Base-by-base conservation (phyloP, 345 rosid genomes). In the Chamaenerion angustifolium region DNA sequence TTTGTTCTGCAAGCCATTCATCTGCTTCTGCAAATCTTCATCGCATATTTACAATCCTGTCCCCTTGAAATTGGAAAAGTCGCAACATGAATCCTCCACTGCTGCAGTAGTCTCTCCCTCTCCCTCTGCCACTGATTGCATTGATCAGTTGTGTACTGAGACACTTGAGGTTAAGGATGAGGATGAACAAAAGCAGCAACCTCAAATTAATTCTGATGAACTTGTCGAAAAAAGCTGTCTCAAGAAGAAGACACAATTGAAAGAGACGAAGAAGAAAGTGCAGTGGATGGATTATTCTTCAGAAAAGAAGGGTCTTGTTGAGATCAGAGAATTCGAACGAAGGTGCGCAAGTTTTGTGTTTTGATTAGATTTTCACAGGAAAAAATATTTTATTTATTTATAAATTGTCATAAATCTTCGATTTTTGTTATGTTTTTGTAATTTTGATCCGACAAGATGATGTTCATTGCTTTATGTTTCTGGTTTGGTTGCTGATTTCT, bases 11-110 rank as follows among this genome's bases (percentile, higher is more conserved):
- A 79, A 79, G 68, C 21, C 90, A 57, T 85, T 76, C 67, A 65
- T 69, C 49, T 79, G 90, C 70, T 79, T 82, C 61, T 77, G 85
- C 73, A 82, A 85, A 64, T 74, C 87, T 42, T 75, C 87, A 59
- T 61, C 79, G 52, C 76, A 68, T 37, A 63, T 79, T 40, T 79
- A 68, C 76, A 54, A 65, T 46, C 40, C 81, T 2, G 68, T 60
- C 17, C 77, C 88, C 10, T 55, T 75, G 59, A 71, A 73, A 48
- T 73, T 79, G 76, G 82, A 79, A 55, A 66, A 67, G 61, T 60
- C 71, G 4, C 73, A 73, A 31, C 69, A 60, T 49, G 76, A 54
- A 35, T 59, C 79, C 48, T 21, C 25, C 25, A 21, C 25, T 21
- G 25, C 25, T 4, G 25, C 25, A 21, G 25, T 21, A 21, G 0